Conservation (phyloP, 2,329 filamentous ascomycete species). For the Aureobasidium pullulans region DNA sequence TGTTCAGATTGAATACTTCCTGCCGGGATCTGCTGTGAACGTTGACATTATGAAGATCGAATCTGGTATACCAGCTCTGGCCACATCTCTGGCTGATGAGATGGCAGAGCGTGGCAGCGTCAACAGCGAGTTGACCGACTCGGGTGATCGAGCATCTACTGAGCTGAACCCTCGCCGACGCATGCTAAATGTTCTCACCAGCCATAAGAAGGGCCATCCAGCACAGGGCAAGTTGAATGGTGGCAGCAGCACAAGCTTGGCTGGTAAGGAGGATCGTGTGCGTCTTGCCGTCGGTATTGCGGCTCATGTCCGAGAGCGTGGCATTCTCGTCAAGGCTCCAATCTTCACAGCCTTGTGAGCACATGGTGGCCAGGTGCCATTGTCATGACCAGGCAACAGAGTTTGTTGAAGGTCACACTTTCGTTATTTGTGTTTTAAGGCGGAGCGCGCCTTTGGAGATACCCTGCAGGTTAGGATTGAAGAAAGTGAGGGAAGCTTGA, state of each 20-base stretch:
- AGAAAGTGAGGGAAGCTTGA: background rate
- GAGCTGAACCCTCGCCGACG: constrained; percentile 23
- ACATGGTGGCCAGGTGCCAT: background rate
- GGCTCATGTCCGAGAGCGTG: constrained; percentile 42
- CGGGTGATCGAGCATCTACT: constrained; percentile 13
- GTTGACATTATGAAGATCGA: constrained; percentile 81
- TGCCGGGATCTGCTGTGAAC: constrained; percentile 65
- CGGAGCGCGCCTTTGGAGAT: constrained; percentile 8
- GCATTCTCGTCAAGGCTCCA: constrained; percentile 43
- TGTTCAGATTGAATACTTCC: constrained; percentile 77
- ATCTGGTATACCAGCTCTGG: constrained; percentile 41
- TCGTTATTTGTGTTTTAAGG: background rate
- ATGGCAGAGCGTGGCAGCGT: constrained; percentile 35
- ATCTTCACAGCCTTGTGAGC: background rate
- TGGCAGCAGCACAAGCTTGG: constrained; percentile 31
- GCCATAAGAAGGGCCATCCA: constrained; percentile 28
- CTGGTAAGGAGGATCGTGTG: constrained; percentile 37
- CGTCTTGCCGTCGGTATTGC: constrained; percentile 41
- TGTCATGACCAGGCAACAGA: background rate
- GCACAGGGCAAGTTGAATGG: constrained; percentile 29
- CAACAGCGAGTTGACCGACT: constrained; percentile 27
- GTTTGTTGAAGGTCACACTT: constrained; percentile 1
- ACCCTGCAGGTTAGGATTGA: constrained; percentile 8
- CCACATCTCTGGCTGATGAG: constrained; percentile 35
- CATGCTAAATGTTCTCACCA: constrained; percentile 39